These are phyloP conservation scores for Penicillium subrubescens DNA, from an alignment of 495 filamentous ascomycete species.

Conservation along the genomic window DNA sequence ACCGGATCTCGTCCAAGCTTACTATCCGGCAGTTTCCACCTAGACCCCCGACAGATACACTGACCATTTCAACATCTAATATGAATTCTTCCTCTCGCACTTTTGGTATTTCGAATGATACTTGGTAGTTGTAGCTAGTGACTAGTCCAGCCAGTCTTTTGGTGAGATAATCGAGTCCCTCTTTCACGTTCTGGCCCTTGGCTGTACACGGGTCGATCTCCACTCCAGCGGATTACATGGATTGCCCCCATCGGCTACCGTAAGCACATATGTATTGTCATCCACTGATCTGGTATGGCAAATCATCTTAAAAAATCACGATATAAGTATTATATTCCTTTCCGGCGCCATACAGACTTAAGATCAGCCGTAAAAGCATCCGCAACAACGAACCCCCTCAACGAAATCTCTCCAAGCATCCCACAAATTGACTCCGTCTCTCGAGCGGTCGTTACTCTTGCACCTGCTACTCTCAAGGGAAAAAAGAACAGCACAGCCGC, in stretches of 20 bases:
- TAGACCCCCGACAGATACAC: not conserved
- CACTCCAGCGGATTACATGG: not conserved
- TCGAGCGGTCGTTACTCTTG: not conserved
- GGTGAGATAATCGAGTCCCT: conserved; percentile 28
- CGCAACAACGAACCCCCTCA: not conserved
- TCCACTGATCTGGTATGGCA: too few relatives aligned
- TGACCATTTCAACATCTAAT: conserved; percentile 14
- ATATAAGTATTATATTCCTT: not conserved
- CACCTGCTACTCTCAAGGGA: not conserved
- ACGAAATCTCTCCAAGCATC: not conserved
- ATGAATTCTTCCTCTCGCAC: not conserved
- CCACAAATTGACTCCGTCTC: not conserved
- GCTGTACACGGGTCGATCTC: conserved; percentile 12
- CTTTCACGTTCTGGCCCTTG: conserved; percentile 12
- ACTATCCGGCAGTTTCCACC: not conserved
- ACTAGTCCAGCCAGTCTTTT: not conserved
- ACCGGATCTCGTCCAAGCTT: not conserved
- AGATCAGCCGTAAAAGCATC: not conserved
- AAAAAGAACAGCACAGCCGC: not conserved
- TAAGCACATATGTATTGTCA: too few relatives aligned
- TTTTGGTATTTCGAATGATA: not conserved
- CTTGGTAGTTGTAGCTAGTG: not conserved
- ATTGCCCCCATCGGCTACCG: too few relatives aligned
- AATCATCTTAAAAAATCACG: too few relatives aligned
- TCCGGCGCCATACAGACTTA: not conserved